Percentiles rank a stretch among this genome's conserved stretches.
These are phyloP conservation scores for Capronia epimyces DNA, from an alignment of 2,329 filamentous ascomycete genomes.

Conservation along the genomic window DNA sequence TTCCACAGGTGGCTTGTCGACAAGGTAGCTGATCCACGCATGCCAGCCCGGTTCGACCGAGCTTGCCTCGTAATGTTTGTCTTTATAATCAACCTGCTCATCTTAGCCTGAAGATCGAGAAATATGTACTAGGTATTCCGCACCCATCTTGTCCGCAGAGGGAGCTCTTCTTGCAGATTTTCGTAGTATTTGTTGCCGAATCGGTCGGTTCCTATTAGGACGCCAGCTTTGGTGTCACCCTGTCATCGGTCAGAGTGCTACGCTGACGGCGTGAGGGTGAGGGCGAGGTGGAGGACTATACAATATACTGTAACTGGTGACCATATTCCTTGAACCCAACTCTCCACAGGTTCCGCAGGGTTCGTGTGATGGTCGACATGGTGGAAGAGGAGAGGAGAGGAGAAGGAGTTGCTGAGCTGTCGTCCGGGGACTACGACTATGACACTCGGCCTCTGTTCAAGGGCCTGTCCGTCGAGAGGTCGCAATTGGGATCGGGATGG, in stretches of 20 bases:
- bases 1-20: slow-evolving; percentile 75
- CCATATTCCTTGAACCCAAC: slow-evolving; percentile 89
- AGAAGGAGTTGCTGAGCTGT: background rate
- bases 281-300: background rate
- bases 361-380: slow-evolving; percentile 90
- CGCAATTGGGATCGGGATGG: background rate
- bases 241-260: slow-evolving; percentile 11
- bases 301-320: slow-evolving; percentile 68
- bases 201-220: slow-evolving; percentile 75
- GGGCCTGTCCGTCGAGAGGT: background rate
- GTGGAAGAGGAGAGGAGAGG: slow-evolving; percentile 1
- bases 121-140: background rate
- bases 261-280: background rate
- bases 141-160: slow-evolving; percentile 48
- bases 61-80: slow-evolving; percentile 57
- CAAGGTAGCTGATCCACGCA: slow-evolving; percentile 90
- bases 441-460: background rate
- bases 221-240: slow-evolving; percentile 93
- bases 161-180: slow-evolving; percentile 83
- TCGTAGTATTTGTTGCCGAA: slow-evolving; percentile 98
- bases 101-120: slow-evolving; percentile 61
- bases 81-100: slow-evolving; percentile 97
- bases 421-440: background rate
- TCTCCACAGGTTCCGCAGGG: slow-evolving; percentile 77
- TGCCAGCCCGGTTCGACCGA: slow-evolving; percentile 97